Conservation (phyloP, 176 grass and related monocot genomes). For the Rhynchospora tenuis region DNA sequence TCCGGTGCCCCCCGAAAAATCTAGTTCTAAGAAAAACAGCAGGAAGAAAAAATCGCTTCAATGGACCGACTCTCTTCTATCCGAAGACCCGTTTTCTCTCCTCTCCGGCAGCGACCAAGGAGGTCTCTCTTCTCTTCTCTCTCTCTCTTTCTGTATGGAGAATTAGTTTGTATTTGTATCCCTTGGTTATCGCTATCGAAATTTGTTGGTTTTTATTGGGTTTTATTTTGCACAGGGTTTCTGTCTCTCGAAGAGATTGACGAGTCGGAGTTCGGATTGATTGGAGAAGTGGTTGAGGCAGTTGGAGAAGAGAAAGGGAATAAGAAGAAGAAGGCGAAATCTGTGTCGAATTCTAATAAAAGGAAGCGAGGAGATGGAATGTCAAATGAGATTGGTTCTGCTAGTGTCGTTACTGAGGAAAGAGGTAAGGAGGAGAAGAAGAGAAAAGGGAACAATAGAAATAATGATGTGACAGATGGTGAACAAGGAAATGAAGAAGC, state of each 20-base stretch:
- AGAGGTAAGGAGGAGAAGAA: slow-evolving; percentile 28
- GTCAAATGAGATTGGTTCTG: neutral
- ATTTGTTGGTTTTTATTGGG: too few species aligned
- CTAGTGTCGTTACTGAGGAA: slow-evolving; percentile 1
- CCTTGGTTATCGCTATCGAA: neutral
- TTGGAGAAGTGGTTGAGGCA: slow-evolving; percentile 27
- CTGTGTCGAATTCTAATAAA: slow-evolving; percentile 14
- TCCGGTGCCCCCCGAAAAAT: slow-evolving; percentile 13
- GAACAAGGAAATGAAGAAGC: slow-evolving; percentile 4
- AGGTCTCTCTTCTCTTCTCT: slow-evolving; percentile 31
- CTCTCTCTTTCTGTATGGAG: neutral
- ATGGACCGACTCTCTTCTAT: slow-evolving; percentile 24
- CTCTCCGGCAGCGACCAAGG: slow-evolving; percentile 69
- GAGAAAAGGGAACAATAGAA: slow-evolving; percentile 44
- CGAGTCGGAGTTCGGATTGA: slow-evolving; percentile 52
- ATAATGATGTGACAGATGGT: slow-evolving; percentile 1
- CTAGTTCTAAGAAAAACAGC: neutral
- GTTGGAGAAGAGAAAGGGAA: slow-evolving; percentile 21
- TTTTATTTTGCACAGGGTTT: slow-evolving; percentile 50
- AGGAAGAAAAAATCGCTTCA: slow-evolving; percentile 20
- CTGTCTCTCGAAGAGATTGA: slow-evolving; percentile 91
- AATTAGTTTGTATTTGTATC: neutral
- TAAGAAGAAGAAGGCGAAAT: slow-evolving; percentile 19
- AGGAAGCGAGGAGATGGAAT: slow-evolving; percentile 16
- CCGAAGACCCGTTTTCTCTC: slow-evolving; percentile 58